These are phyloP conservation scores for Aspergillus fijiensis DNA, from an alignment of 2,329 filamentous ascomycete genomes.

Conservation along the genomic window DNA sequence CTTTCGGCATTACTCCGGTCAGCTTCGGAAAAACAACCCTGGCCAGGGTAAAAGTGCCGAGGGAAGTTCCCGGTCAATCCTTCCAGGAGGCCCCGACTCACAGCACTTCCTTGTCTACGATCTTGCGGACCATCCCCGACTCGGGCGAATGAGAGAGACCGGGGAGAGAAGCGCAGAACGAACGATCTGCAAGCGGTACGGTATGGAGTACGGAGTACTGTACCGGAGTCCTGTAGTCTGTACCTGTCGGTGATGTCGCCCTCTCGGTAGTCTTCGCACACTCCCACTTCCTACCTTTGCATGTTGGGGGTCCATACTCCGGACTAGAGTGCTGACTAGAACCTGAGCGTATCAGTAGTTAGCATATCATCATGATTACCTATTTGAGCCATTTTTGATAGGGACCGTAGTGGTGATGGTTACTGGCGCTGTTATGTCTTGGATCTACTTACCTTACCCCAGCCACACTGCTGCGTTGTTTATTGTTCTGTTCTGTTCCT, in stretches of 20 bases:
- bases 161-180: not conserved
- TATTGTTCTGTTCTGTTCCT: not conserved
- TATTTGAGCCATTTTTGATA: not conserved
- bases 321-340: not conserved
- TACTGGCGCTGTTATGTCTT: not conserved
- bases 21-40: conserved; percentile 28
- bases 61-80: conserved; percentile 11
- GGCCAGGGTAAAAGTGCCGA: conserved; percentile 21
- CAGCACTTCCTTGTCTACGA: not conserved
- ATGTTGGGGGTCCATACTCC: not conserved
- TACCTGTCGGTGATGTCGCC: not conserved
- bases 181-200: conserved; percentile 18
- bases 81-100: not conserved
- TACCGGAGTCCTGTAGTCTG: not conserved
- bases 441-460: not conserved
- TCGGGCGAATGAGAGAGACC: conserved; percentile 11
- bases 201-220: not conserved
- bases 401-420: not conserved
- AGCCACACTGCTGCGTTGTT: conserved; percentile 1
- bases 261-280: not conserved
- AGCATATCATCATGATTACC: conserved; percentile 2
- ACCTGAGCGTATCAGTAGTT: not conserved
- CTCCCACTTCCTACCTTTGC: not conserved
- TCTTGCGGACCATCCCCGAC: conserved; percentile 15
- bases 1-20: conserved; percentile 24